Evolutionary conservation across 2,329 filamentous ascomycete species (phyloP).

Genomic region (Stromatinia cepivora): DNA sequence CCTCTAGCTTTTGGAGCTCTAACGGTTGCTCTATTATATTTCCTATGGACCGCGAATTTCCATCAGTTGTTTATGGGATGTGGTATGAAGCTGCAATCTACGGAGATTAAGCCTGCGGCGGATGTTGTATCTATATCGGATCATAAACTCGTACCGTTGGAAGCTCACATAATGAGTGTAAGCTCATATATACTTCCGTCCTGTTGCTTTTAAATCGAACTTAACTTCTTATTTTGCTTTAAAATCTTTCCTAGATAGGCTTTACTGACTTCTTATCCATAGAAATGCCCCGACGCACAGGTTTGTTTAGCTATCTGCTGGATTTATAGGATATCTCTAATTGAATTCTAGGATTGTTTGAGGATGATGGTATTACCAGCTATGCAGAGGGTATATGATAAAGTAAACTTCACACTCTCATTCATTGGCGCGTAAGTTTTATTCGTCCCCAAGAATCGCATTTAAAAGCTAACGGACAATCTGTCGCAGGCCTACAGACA

Average conservation of each 20-base stretch:
- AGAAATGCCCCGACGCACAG: slow-evolving; percentile 77
- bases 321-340: background rate
- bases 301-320: slow-evolving; percentile 41
- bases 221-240: background rate
- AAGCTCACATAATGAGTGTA: slow-evolving; percentile 89
- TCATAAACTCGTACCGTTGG: slow-evolving; percentile 65
- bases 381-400: slow-evolving; percentile 78
- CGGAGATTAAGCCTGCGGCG: background rate
- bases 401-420: slow-evolving; percentile 87
- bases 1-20: slow-evolving; percentile 31
- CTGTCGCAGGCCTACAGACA: slow-evolving; percentile 58
- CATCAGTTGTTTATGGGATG: slow-evolving; percentile 17
- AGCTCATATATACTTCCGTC: background rate
- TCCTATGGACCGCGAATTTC: slow-evolving; percentile 28
- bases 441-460: slow-evolving; percentile 34
- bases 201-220: background rate
- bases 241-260: background rate
- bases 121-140: background rate
- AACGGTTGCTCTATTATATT: slow-evolving; percentile 33
- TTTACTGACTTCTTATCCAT: background rate
- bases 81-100: background rate
- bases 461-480: slow-evolving; percentile 18
- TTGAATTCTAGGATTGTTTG: slow-evolving; percentile 65
- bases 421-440: slow-evolving; percentile 74
- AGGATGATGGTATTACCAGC: slow-evolving; percentile 77